Evolutionary conservation across 345 rosid genomes (phyloP).

Genomic region (Bretschneidera sinensis): DNA sequence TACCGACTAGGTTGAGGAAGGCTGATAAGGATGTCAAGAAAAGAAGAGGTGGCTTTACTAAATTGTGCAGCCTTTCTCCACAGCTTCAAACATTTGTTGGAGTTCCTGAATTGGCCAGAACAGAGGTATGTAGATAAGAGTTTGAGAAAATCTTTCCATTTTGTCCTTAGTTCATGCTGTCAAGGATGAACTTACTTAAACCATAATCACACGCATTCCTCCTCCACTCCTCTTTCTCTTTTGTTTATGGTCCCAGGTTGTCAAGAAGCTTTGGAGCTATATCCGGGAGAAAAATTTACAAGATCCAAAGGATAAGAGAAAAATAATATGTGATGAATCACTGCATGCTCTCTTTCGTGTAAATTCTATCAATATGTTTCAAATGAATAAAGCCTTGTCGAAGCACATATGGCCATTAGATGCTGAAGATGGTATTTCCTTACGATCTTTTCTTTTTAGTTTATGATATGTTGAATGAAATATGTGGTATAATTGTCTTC

Average conservation of each 20-base stretch:
- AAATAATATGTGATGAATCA: conserved; percentile 58
- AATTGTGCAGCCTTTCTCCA: conserved; percentile 78
- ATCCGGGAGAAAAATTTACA: conserved; percentile 68
- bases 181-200: conserved; percentile 4
- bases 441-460: conserved; percentile 11
- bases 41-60: conserved; percentile 84
- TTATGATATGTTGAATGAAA: not conserved
- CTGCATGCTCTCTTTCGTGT: conserved; percentile 56
- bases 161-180: conserved; percentile 1
- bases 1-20: conserved; percentile 47
- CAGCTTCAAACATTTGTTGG: conserved; percentile 69
- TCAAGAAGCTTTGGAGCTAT: conserved; percentile 70
- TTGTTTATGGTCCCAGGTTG: conserved; percentile 48
- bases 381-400: conserved; percentile 75
- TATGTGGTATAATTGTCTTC: not conserved
- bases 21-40: conserved; percentile 55
- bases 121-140: conserved; percentile 58
- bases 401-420: conserved; percentile 82
- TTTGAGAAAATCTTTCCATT: not conserved
- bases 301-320: conserved; percentile 67
- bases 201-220: not conserved
- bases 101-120: conserved; percentile 67
- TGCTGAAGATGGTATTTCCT: conserved; percentile 36
- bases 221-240: not conserved
- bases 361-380: conserved; percentile 77